Percentiles rank a stretch among this genome's conserved stretches.
Evolutionary conservation across 2,329 filamentous ascomycete genomes (phyloP).

Genomic region (Verticillium nonalfalfae): DNA sequence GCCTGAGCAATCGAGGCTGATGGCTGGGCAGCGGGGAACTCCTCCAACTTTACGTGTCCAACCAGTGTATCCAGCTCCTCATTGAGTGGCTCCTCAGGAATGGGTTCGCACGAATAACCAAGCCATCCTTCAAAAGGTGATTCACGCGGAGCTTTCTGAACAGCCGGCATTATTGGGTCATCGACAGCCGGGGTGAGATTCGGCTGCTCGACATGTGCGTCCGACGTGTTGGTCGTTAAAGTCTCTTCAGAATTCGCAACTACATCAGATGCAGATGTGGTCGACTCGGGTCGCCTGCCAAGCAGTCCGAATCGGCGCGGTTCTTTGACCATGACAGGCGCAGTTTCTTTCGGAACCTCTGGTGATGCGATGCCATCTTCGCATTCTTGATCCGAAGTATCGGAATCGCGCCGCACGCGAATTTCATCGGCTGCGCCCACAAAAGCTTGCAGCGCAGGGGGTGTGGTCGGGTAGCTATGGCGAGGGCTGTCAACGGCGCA

Average conservation of each 20-base stretch:
- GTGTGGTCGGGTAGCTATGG: slow-evolving; percentile 14
- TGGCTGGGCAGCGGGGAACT: neutral
- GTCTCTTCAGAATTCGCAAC: neutral
- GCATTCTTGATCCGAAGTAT: neutral
- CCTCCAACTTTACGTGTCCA: neutral
- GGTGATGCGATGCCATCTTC: neutral
- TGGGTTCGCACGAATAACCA: neutral
- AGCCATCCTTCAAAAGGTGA: neutral
- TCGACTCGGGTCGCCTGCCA: neutral
- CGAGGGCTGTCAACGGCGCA: slow-evolving; percentile 12
- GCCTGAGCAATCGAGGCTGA: neutral
- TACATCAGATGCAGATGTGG: neutral
- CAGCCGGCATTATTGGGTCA: neutral
- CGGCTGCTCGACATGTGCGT: neutral
- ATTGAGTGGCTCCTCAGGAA: neutral
- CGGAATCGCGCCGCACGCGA: neutral
- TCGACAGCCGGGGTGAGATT: neutral
- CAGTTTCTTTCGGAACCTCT: neutral
- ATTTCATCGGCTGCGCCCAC: neutral
- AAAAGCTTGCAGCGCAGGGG: neutral
- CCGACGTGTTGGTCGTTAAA: too few species aligned
- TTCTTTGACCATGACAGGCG: neutral
- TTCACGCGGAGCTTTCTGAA: neutral
- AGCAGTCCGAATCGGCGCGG: slow-evolving; percentile 1
- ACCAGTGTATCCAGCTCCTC: neutral